Base-by-base conservation (phyloP, 306 rosid genomes). In the Clitoria ternatea region DNA sequence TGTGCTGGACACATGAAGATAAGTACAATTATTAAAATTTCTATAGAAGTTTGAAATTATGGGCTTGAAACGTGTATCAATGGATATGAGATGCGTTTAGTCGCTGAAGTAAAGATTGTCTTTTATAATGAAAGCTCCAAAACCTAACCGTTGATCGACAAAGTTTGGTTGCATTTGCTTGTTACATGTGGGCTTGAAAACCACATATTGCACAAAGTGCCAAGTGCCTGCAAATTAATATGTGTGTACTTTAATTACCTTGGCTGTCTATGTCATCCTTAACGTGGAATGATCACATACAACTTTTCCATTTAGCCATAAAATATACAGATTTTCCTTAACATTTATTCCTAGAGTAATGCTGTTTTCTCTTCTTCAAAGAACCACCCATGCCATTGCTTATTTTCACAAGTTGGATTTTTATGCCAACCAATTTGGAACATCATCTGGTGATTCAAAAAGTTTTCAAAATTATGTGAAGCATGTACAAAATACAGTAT, bases 361-460 rank as follows among this genome's bases (percentile, higher is more conserved):
- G 61, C 8, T 22, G 1, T n/a, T 17, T 37, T 56, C 15, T 40
- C 15, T 40, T 32, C 30, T 50, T 22, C 23, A 7, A 77, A 72
- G 50, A 10, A 37, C 50, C 88, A 81, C 57, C 75, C 70, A 69
- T 53, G 72, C 61, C 79, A 74, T 80, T 17, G 42, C 30, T 68
- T 37, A 17, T 52, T 55, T 63, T 68, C 33, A 30, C 60, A 35
- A 54, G 5, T 59, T 32, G 30, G 26, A 26, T 50, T 49, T 62
- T 32, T 37, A 49, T 24, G 71, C 44, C 64, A 49, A 35, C 75
- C 86, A 78, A 19, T 70, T 72, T 78, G 72, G 81, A 63, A 82
- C 83, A 82, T 80, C 81, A 37, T 80, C 44, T 60, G 77, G 50
- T 45, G 83, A 80, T 82, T 73, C 77, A 64, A 69, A 69, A 80